phyloP scores from a whole-genome alignment of 331 rosid species.

The Quercus tomentella region DNA sequence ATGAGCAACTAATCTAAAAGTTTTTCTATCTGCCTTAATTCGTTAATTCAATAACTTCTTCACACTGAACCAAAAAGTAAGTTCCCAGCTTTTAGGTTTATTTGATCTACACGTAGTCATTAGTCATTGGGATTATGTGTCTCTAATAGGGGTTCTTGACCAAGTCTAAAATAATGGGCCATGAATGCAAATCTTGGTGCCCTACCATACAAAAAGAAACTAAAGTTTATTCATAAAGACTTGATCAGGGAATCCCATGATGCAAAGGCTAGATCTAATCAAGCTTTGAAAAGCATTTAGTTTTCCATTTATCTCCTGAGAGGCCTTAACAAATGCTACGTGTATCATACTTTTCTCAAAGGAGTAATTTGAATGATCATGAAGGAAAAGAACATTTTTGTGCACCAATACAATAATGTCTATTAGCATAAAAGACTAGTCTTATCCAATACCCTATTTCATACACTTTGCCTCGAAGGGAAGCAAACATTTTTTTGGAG shows the following conservation, averaged over 20 bases:
- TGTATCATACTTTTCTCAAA: no score
- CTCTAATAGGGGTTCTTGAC: background rate
- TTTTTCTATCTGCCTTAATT: background rate
- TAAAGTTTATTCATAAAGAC: background rate
- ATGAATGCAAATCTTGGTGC: slow-evolving; percentile 1
- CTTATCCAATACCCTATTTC: background rate
- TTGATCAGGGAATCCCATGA: background rate
- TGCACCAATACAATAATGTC: no score
- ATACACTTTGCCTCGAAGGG: background rate
- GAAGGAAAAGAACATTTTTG: no score
- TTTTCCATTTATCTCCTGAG: background rate
- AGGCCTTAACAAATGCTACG: no score
- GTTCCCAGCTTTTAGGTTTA: background rate
- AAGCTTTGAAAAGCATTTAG: background rate
- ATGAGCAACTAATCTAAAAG: background rate
- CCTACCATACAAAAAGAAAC: slow-evolving; percentile 4
- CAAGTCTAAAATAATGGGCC: background rate
- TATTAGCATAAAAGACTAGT: background rate
- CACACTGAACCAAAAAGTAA: background rate
- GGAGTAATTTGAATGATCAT: no score
- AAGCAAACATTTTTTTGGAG: background rate
- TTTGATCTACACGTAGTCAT: background rate
- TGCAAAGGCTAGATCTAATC: background rate
- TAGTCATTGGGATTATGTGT: background rate
- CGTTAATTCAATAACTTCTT: background rate